Evolutionary conservation across 768 basidiomycete species (phyloP).

Genomic region (Tricholoma matsutake): DNA sequence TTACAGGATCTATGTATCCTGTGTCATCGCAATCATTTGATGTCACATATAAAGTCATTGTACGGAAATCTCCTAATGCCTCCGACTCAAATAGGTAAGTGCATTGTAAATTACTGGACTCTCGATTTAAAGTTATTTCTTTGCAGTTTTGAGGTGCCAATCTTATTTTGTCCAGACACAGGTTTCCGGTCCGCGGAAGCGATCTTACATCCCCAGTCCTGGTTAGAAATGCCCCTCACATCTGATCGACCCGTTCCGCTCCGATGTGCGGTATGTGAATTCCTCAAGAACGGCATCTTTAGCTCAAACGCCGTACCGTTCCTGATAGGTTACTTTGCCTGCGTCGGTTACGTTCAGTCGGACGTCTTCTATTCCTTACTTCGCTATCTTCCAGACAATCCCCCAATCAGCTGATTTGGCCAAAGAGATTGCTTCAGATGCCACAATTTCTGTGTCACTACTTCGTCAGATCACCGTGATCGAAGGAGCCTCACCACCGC

Average conservation of each 20-base stretch:
- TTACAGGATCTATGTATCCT: slow-evolving; percentile 37
- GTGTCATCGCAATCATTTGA: slow-evolving; percentile 27
- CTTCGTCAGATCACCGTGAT: slow-evolving; percentile 57
- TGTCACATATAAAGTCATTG: slow-evolving; percentile 52
- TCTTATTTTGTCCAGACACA: slow-evolving; percentile 55
- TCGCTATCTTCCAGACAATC: slow-evolving; percentile 68
- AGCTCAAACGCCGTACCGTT: background rate
- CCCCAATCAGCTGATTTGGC: slow-evolving; percentile 52
- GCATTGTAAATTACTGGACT: background rate
- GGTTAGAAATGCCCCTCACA: slow-evolving; percentile 67
- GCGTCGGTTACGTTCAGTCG: slow-evolving; percentile 60
- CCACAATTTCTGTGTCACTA: slow-evolving; percentile 66
- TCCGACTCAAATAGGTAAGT: slow-evolving; percentile 50
- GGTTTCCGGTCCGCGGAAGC: slow-evolving; percentile 61
- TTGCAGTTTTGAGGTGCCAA: slow-evolving; percentile 60
- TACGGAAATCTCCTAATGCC: slow-evolving; percentile 54
- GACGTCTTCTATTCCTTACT: slow-evolving; percentile 61
- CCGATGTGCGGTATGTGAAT: slow-evolving; percentile 57
- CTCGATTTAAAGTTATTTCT: background rate
- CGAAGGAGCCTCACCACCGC: slow-evolving; percentile 37
- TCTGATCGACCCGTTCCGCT: slow-evolving; percentile 63
- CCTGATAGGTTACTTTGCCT: slow-evolving; percentile 58
- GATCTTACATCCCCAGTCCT: slow-evolving; percentile 42
- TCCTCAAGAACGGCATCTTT: background rate
- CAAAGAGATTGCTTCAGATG: slow-evolving; percentile 66